Evolutionary conservation across 768 basidiomycete species (phyloP).

Genomic region (Hebeloma cylindrosporum): DNA sequence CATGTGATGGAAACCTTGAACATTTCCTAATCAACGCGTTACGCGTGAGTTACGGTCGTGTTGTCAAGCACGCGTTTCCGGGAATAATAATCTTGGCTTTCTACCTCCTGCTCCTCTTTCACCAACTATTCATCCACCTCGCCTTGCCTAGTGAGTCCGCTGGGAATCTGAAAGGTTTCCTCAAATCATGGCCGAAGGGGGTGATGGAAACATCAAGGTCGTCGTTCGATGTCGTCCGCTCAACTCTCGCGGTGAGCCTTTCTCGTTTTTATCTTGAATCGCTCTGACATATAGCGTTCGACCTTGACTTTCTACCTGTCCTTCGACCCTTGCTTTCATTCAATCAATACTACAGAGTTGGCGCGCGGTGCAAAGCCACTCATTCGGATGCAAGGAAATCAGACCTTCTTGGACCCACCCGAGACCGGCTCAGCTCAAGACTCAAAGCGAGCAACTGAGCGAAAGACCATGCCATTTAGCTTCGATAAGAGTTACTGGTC

Average conservation of each 20-base stretch:
- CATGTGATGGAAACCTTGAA: slow-evolving; percentile 14
- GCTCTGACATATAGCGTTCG: too few species aligned
- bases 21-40: slow-evolving; percentile 20
- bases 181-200: slow-evolving; percentile 64
- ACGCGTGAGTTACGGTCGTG: slow-evolving; percentile 21
- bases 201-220: slow-evolving; percentile 90
- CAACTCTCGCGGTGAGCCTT: slow-evolving; percentile 81
- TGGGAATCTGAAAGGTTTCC: not conserved
- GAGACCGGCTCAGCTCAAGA: slow-evolving; percentile 68
- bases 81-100: slow-evolving; percentile 4
- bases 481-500: slow-evolving; percentile 99
- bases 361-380: slow-evolving; percentile 91
- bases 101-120: not conserved
- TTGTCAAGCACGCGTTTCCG: slow-evolving; percentile 22
- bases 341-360: slow-evolving; percentile 58
- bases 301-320: not conserved
- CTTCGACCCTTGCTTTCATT: not conserved
- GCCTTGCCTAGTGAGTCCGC: slow-evolving; percentile 7
- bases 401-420: slow-evolving; percentile 90
- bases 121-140: not conserved
- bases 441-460: slow-evolving; percentile 82
- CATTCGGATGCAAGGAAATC: slow-evolving; percentile 93
- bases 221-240: slow-evolving; percentile 95
- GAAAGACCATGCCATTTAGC: slow-evolving; percentile 86
- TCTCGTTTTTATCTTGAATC: not conserved